These are phyloP conservation scores for Graphilbum fragrans DNA, from an alignment of 2,329 filamentous ascomycete species.

Conservation along the genomic window DNA sequence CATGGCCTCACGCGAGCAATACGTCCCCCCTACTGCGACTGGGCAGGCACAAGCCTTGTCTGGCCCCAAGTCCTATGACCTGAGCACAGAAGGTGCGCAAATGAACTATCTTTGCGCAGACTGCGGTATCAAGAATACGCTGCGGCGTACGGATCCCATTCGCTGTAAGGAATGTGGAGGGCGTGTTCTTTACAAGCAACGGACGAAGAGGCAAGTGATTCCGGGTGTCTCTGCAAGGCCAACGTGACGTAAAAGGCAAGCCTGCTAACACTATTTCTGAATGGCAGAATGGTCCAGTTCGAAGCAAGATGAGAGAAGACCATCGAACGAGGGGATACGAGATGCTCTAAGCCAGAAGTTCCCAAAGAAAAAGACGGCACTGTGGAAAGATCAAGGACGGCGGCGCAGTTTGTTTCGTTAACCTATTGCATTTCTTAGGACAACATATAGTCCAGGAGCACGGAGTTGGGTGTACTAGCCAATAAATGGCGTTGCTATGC, in stretches of 20 bases:
- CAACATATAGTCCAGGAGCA: no score
- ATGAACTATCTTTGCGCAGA: constrained; percentile 72
- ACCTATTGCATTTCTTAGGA: no score
- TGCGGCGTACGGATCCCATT: constrained; percentile 70
- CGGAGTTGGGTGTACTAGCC: no score
- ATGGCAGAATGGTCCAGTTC: constrained; percentile 96
- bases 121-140: constrained; percentile 64
- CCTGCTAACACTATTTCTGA: constrained; percentile 2
- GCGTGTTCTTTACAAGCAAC: constrained; percentile 91
- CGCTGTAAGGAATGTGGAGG: constrained; percentile 90
- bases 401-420: no score
- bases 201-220: constrained; percentile 74
- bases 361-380: no score
- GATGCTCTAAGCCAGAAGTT: no score
- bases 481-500: no score
- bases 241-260: no score
- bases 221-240: no score
- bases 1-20: constrained; percentile 56
- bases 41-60: constrained; percentile 27
- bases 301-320: constrained; percentile 73
- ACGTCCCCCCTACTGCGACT: constrained; percentile 54
- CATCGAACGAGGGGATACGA: no score
- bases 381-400: no score
- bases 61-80: constrained; percentile 13
- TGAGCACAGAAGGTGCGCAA: constrained; percentile 29